Base-by-base conservation (phyloP, 768 basidiomycete genomes). In the Boletus tylopilopsis region DNA sequence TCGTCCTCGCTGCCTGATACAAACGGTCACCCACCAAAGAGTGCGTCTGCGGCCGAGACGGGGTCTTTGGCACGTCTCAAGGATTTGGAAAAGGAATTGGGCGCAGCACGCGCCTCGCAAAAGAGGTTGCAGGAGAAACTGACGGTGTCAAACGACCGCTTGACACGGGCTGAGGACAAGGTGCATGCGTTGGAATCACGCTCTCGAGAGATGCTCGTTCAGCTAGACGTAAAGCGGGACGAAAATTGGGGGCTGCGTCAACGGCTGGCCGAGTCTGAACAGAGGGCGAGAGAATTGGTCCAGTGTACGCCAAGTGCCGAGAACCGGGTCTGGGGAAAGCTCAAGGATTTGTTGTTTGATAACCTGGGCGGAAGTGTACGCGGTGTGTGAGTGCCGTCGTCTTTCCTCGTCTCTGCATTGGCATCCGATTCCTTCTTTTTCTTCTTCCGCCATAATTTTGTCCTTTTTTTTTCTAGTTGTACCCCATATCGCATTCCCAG, bases 301-400 rank as follows among this genome's bases (percentile, higher is more conserved):
- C 57, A 55, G 18, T 56, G 50, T 22, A 33, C 41, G 12, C 54
- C 54, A 12, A 49, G 27, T 49, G 32, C 37, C 9, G 67, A 66
- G 23, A 56, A 24, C 29, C 57, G 54, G 24, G 51, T 68, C 23
- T 66, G 62, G 64, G 63, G 54, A 38, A 60, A 48, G 48, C 44
- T 66, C 51, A 68, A 59, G 43, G 64, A 63, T 49, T 45, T 66
- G 52, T 49, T 67, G 18, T 63, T 62, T 53, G 62, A 68, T 41
- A 62, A 60, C 21, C 38, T 68, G 30, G 55, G 54, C 9, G 50
- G 50, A 12, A 44, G 52, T 40, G 15, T 50, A 25, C 61, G 51
- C 11, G 54, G 55, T 56, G 64, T 48, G 61, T 66, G 39, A 61
- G 42, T 15, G 40, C 18, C 40, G 25, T 42, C 4, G 40, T 24